A percentile compares a stretch with the other conserved stretches of the same genome.
These are phyloP conservation scores for Microthyrium microscopicum DNA, from an alignment of 2,329 filamentous ascomycete genomes.

Conservation along the genomic window DNA sequence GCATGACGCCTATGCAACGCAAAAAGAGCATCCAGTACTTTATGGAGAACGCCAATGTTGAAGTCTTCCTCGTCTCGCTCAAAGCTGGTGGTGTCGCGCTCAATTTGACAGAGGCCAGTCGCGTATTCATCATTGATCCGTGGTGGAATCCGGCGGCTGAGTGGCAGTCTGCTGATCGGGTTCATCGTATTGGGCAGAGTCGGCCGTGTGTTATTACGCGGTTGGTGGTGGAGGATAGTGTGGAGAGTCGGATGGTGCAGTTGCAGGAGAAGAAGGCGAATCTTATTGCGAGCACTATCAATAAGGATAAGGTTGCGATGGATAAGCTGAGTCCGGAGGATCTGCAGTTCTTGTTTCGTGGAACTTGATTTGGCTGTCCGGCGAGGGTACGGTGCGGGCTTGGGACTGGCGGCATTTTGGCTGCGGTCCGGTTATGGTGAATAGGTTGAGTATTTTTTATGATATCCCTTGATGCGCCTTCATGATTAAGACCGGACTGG, in stretches of 20 bases:
- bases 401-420: too few species aligned
- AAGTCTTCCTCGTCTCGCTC: conserved; percentile 89
- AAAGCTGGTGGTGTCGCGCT: conserved; percentile 93
- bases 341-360: conserved; percentile 91
- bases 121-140: conserved; percentile 93
- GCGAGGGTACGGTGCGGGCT: too few species aligned
- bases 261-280: conserved; percentile 97
- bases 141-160: conserved; percentile 99
- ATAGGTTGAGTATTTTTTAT: too few species aligned
- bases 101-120: conserved; percentile 85
- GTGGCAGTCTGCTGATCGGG: conserved; percentile 83
- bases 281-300: conserved; percentile 95
- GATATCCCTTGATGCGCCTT: too few species aligned
- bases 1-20: conserved; percentile 86
- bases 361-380: conserved; percentile 39
- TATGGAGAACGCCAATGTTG: conserved; percentile 86
- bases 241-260: conserved; percentile 88
- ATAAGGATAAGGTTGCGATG: conserved; percentile 79
- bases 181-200: conserved; percentile 85
- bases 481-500: too few species aligned
- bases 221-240: conserved; percentile 89
- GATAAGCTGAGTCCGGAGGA: conserved; percentile 82
- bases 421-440: too few species aligned
- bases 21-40: conserved; percentile 92
- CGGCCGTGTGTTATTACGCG: conserved; percentile 89